Evolutionary conservation across 2,329 filamentous ascomycete species (phyloP).

Genomic region (Magnaporthiopsis rhizophila): DNA sequence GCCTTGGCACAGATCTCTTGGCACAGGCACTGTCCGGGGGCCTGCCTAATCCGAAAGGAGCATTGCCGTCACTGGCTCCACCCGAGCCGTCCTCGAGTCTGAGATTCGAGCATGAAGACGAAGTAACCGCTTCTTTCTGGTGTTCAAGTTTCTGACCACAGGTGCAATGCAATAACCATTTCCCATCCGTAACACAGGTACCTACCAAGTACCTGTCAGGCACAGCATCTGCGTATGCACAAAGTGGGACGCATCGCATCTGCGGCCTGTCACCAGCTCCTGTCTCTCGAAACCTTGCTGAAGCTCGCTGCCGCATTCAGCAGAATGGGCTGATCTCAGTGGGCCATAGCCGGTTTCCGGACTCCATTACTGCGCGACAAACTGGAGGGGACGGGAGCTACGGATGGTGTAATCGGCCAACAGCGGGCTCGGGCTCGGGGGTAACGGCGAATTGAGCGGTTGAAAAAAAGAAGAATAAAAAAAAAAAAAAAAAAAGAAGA

Average conservation of each 20-base stretch:
- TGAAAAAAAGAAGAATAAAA: too few relatives aligned
- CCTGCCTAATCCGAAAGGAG: not conserved
- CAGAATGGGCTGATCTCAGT: slow-evolving; percentile 1
- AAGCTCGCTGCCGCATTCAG: not conserved
- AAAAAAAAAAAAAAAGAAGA: too few relatives aligned
- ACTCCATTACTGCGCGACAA: not conserved
- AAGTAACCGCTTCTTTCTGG: not conserved
- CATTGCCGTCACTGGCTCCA: not conserved
- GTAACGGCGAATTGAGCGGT: not conserved
- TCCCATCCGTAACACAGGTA: too few relatives aligned
- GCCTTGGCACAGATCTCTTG: not conserved
- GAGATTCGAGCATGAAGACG: not conserved
- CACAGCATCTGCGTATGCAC: too few relatives aligned
- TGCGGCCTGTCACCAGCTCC: not conserved
- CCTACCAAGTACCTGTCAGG: not conserved
- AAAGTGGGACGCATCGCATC: not conserved
- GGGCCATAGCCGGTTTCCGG: not conserved
- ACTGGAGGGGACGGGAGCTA: not conserved
- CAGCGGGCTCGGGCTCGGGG: not conserved
- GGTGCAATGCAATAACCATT: too few relatives aligned
- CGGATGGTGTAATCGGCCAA: not conserved
- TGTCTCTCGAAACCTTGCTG: not conserved
- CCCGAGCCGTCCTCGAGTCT: not conserved
- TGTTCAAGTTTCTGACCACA: too few relatives aligned
- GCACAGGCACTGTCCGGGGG: not conserved